These are phyloP conservation scores for Inga oerstediana DNA, from an alignment of 306 rosid species.

Conservation along the genomic window DNA sequence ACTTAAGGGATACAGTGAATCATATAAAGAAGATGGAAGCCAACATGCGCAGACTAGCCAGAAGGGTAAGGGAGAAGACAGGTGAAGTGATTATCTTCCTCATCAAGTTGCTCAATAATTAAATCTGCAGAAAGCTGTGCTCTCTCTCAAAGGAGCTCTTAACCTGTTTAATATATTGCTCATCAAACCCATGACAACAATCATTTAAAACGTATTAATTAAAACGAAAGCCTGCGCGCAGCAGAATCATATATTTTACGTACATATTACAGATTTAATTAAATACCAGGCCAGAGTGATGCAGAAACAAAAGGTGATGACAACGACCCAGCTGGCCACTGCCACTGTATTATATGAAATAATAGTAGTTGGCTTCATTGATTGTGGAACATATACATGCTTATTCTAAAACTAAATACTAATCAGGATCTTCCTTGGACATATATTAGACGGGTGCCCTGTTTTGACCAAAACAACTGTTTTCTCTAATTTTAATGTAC, in stretches of 20 bases:
- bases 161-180: constrained; percentile 4
- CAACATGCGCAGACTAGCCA: background rate
- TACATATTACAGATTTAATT: background rate
- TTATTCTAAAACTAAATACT: background rate
- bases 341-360: background rate
- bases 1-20: background rate
- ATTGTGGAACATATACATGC: background rate
- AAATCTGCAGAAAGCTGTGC: constrained; percentile 42
- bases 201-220: constrained; percentile 34
- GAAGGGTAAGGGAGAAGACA: background rate
- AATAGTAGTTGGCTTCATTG: background rate
- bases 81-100: background rate
- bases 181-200: constrained; percentile 39
- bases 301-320: background rate
- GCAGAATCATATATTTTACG: background rate
- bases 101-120: constrained; percentile 45
- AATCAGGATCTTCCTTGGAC: background rate
- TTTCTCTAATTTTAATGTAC: background rate
- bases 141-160: constrained; percentile 18
- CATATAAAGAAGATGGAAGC: background rate
- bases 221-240: constrained; percentile 12
- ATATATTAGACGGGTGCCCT: background rate
- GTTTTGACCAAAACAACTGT: background rate
- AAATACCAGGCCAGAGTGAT: background rate
- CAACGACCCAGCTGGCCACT: background rate